These are phyloP conservation scores for Agrostemma githago DNA, from an alignment of 148 eudicot species.

Conservation along the genomic window DNA sequence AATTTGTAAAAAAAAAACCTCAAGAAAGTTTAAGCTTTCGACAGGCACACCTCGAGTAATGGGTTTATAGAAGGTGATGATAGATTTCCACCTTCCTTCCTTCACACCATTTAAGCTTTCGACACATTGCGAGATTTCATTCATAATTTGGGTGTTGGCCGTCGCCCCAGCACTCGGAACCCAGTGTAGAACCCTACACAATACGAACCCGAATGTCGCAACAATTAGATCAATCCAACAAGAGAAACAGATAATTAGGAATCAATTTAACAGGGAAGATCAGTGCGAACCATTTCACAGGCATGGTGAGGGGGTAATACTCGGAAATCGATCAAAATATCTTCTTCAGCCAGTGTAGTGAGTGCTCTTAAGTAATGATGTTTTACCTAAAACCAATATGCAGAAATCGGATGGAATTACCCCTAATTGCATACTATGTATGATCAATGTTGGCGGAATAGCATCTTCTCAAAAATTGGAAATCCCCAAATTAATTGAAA, in stretches of 20 bases:
- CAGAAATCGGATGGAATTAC: neutral
- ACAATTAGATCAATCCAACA: constrained; percentile 8
- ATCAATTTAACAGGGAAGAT: constrained; percentile 4
- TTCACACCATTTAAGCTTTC: constrained; percentile 84
- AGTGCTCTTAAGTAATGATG: too few species aligned
- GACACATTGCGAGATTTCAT: constrained; percentile 70
- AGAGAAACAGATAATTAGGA: neutral
- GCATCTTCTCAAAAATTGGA: neutral
- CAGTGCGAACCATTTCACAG: constrained; percentile 27
- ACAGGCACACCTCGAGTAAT: constrained; percentile 53
- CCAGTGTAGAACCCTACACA: constrained; percentile 80
- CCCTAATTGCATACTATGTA: neutral
- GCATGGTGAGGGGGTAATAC: constrained; percentile 14
- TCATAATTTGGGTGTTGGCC: constrained; percentile 65
- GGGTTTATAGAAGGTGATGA: constrained; percentile 74
- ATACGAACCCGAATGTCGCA: neutral
- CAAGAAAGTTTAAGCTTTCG: too few species aligned
- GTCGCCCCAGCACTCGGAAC: constrained; percentile 73
- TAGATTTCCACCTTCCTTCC: constrained; percentile 80
- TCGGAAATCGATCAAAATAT: neutral
- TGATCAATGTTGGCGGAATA: too few species aligned
- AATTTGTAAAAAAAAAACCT: neutral
- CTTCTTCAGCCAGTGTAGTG: neutral
- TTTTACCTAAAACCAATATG: neutral
- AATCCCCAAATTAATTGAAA: too few species aligned